These are phyloP conservation scores for Zygosaccharomyces sapae DNA, from an alignment of 1,139 yeast genomes.

Conservation along the genomic window DNA sequence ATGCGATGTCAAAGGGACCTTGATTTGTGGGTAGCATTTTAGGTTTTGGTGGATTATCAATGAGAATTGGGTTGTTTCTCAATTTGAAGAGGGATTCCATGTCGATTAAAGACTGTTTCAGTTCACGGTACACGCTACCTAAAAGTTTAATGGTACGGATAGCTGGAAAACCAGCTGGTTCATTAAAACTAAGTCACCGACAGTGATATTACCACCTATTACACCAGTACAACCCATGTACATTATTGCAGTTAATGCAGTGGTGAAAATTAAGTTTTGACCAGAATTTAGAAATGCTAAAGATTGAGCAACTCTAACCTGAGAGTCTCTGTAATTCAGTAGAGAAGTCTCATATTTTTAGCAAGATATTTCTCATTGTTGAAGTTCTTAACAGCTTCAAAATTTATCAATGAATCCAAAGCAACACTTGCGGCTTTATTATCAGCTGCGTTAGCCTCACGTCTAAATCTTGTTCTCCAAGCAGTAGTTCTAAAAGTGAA, in stretches of 20 bases:
- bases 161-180: constrained; percentile 95
- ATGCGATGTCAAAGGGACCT: constrained; percentile 54
- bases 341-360: constrained; percentile 74
- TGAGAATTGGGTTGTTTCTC: constrained; percentile 67
- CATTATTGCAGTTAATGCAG: constrained; percentile 96
- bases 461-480: constrained; percentile 91
- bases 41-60: constrained; percentile 59
- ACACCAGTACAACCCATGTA: constrained; percentile 98
- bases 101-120: constrained; percentile 85
- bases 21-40: constrained; percentile 51
- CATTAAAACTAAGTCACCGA: constrained; percentile 93
- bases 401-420: constrained; percentile 86
- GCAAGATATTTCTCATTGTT: constrained; percentile 83
- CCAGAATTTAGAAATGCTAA: constrained; percentile 88
- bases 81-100: constrained; percentile 87
- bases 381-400: constrained; percentile 91
- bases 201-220: constrained; percentile 72
- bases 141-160: constrained; percentile 90
- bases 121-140: constrained; percentile 92
- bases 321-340: constrained; percentile 70
- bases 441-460: constrained; percentile 90
- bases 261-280: constrained; percentile 84
- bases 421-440: constrained; percentile 94
- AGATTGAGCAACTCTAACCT: constrained; percentile 87
- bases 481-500: constrained; percentile 92